These are phyloP conservation scores for Oryza punctata DNA, from an alignment of 176 grass and related monocot genomes.

Conservation along the genomic window DNA sequence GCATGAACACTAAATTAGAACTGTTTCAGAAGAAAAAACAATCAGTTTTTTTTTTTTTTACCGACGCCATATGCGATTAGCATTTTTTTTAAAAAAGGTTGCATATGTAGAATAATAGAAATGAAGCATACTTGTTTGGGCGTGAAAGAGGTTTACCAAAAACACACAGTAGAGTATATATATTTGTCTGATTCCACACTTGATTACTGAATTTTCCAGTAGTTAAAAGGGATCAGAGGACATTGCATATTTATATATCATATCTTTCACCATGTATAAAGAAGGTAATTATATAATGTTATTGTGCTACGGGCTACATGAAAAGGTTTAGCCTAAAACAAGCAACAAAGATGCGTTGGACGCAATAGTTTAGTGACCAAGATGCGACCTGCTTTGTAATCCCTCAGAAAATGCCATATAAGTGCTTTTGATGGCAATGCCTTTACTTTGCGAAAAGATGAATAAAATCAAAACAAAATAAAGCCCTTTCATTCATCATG, in stretches of 20 bases:
- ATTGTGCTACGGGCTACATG: background rate
- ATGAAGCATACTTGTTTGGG: background rate
- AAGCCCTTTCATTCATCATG: constrained; percentile 38
- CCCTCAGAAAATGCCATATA: constrained; percentile 45
- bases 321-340: constrained; percentile 27
- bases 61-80: background rate
- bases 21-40: background rate
- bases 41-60: too few relatives aligned
- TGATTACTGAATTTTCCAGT: background rate
- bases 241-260: background rate
- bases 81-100: background rate
- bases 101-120: background rate
- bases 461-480: constrained; percentile 40
- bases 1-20: background rate
- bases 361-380: background rate
- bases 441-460: constrained; percentile 48
- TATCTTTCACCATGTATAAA: background rate
- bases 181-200: background rate
- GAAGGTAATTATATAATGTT: background rate
- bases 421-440: constrained; percentile 53
- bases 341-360: constrained; percentile 14
- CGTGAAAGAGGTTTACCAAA: background rate
- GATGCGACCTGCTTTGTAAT: constrained; percentile 21
- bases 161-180: background rate
- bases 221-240: background rate